Percentiles rank a stretch among this genome's conserved stretches.
Evolutionary conservation across 345 rosid genomes (phyloP).

Genomic region (Populus davidiana): DNA sequence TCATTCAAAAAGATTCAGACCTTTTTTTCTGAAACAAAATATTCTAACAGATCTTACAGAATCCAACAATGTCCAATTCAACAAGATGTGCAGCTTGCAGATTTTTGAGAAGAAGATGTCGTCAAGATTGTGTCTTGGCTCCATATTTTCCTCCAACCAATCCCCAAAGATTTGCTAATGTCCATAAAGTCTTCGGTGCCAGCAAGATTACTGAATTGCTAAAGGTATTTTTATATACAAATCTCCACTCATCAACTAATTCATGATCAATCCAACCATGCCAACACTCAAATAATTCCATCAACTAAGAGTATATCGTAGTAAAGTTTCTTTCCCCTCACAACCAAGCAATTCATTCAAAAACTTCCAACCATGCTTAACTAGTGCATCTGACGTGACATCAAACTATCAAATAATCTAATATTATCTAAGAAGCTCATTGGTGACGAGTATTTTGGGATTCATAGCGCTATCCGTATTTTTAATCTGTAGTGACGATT

Average conservation of each 20-base stretch:
- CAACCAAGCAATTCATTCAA: neutral
- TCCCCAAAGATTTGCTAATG: slow-evolving; percentile 26
- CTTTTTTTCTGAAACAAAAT: neutral
- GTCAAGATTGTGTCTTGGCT: slow-evolving; percentile 28
- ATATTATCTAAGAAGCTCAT: neutral
- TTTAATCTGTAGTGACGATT: neutral
- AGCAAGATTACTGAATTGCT: slow-evolving; percentile 33
- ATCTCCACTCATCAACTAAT: neutral
- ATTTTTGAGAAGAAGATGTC: slow-evolving; percentile 28
- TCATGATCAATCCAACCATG: neutral
- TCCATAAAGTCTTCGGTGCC: slow-evolving; percentile 31
- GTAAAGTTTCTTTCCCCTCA: neutral
- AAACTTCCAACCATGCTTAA: too few relatives aligned
- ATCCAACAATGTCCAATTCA: neutral
- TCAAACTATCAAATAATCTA: too few relatives aligned
- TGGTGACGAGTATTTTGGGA: neutral
- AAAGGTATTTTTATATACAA: slow-evolving; percentile 4
- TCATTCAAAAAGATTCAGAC: neutral
- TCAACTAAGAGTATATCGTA: neutral
- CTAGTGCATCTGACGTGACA: neutral
- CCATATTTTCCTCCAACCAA: slow-evolving; percentile 28
- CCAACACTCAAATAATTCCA: neutral
- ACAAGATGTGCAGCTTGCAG: slow-evolving; percentile 35
- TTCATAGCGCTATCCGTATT: neutral
- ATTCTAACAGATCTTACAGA: neutral